phyloP scores from a whole-genome alignment of 2,329 filamentous ascomycete genomes.

The Neofusicoccum sp. region DNA sequence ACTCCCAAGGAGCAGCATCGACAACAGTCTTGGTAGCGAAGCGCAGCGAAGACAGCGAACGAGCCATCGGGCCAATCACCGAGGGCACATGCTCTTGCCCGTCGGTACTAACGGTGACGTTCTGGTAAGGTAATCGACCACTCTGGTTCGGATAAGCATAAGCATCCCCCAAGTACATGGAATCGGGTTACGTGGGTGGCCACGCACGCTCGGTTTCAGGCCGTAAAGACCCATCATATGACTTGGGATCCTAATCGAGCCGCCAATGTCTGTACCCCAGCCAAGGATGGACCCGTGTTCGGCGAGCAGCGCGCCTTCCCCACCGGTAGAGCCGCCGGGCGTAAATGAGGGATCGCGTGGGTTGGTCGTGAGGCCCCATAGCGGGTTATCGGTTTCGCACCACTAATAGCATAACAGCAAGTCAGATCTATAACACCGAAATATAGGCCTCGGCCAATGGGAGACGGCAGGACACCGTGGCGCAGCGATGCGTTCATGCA shows the following conservation, averaged over 20 bases:
- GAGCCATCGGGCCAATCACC: conserved; percentile 62
- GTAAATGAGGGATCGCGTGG: conserved; percentile 46
- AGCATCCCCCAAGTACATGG: not conserved
- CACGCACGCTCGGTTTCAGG: conserved; percentile 25
- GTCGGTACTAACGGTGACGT: conserved; percentile 59
- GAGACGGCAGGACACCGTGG: not conserved
- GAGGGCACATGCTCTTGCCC: conserved; percentile 64
- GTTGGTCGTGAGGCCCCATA: conserved; percentile 52
- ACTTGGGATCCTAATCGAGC: conserved; percentile 56
- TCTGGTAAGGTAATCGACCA: conserved; percentile 48
- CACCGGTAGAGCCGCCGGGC: conserved; percentile 60
- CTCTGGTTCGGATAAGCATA: conserved; percentile 36
- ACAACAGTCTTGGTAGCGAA: conserved; percentile 59
- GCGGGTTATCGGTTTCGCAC: conserved; percentile 55
- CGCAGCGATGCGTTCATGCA: not conserved
- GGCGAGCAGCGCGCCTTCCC: conserved; percentile 57
- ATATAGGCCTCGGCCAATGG: conserved; percentile 4
- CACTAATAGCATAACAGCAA: conserved; percentile 37
- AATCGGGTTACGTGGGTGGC: not conserved
- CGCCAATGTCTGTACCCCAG: conserved; percentile 59
- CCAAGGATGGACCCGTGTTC: conserved; percentile 56
- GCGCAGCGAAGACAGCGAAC: conserved; percentile 54
- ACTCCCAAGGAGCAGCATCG: conserved; percentile 60
- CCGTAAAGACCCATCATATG: conserved; percentile 30
- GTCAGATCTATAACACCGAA: conserved; percentile 20